Base-by-base conservation (phyloP, 169 alveolate species). In the Amoebophrya sp. region DNA sequence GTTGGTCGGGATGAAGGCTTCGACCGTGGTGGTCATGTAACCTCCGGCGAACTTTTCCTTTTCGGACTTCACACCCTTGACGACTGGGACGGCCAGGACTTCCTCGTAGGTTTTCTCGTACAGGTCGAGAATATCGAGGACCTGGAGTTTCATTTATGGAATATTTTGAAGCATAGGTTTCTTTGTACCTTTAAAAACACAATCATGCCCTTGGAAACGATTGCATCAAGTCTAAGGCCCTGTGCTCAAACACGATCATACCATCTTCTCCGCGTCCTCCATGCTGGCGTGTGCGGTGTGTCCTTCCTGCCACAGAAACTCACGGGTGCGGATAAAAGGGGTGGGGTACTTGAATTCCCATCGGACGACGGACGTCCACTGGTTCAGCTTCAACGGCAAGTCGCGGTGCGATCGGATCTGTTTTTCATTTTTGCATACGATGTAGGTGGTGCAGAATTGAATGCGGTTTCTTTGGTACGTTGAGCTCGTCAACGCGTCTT, bases 331-430 rank as follows among this genome's bases (percentile, higher is more conserved):
- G 77, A 99, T 96, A 95, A 99, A 99, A 0, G 99, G 99, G 39
- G 99, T 99, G 40, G 99, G 99, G 93, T 98, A 99, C 94, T 98
- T 98, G 95, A 99, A 99, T 95, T 99, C 99, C 99, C 99, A 99
- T 93, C 99, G 96, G 89, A 99, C 99, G 40, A 98, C 98, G 89
- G 98, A 97, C 38, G 98, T 96, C 99, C 99, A 98, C 96, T 99
- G 99, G 94, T 98, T 99, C 29, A 99, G 96, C 93, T 98, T 97
- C 77, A 99, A 94, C 2, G 99, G 99, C 77, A 98, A 96, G 95
- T 98, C 99, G 91, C 99, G 95, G 95, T 99, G 99, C 55, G 99
- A 97, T 92, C 99, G 96, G 32, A 98, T 97, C 66, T 47, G 18
- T 47, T 12, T 47, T n/a, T n/a, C n/a, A n/a, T n/a, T n/a, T n/a